Base-by-base conservation (phyloP, 2,329 filamentous ascomycete species). In the Sarocladium brachiariae region DNA sequence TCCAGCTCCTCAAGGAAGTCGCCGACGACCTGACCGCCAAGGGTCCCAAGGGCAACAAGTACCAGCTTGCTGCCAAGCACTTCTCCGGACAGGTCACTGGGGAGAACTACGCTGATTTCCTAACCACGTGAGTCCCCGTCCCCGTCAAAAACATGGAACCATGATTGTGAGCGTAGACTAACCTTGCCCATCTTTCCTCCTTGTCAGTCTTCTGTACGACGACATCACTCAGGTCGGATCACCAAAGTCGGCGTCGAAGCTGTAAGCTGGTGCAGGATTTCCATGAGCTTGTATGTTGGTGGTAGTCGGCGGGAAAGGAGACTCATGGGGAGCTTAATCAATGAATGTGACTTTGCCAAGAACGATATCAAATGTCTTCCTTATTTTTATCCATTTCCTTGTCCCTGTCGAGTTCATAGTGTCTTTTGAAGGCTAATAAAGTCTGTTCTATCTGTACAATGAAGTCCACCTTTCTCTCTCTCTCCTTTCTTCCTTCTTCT, bases 71-170 rank as follows among this genome's bases (percentile, higher is more conserved):
- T 1, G 89, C 89, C 1, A 86, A 95, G 70, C 97, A 97, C 73
- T 96, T 97, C 64, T 83, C 88, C 30, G 76, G 81, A 41, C 93
- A 99, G 76, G 87, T 97, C 52, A 97, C 92, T 2, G 93, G 93
- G 51, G 93, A 97, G 76, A 91, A 96, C 59, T 97, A 97, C 68
- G 90, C 91, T 11, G 93, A 99, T 69, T 97, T 97, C 74, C 71
- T 99, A 74, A 96, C 89, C 7, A 72, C 74, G 84, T 89, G 75
- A 77, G 85, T 73, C 49, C n/a, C 27, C 27, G 9, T 4, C 27
- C 8, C 23, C 34, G 8, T 37, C 51, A 33, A 39, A 4, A 34
- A 27, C 11, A 4, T 25, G 27, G 27, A 7, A 13, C 27, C 27
- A n/a, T n/a, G n/a, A n/a, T n/a, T n/a, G n/a, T n/a, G n/a, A n/a